Evolutionary conservation across 202 grass and related monocot genomes (phyloP).

Genomic region (Saccharum hybrid): DNA sequence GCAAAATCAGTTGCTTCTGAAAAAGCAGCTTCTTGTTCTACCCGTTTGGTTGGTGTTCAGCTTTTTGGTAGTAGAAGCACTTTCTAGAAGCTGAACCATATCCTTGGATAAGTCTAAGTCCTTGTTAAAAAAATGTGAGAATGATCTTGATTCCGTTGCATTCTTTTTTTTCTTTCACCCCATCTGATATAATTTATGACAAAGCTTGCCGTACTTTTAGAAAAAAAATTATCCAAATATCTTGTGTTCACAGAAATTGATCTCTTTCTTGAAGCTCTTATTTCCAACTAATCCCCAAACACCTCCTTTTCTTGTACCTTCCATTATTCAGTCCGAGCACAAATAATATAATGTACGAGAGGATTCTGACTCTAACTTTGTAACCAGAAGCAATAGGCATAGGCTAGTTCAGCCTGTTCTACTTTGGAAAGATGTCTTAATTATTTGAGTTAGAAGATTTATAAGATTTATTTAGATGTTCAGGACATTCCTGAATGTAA

Average conservation of each 20-base stretch:
- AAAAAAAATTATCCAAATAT: not conserved
- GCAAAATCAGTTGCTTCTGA: not conserved
- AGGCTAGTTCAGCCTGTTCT: not conserved
- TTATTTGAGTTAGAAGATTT: not conserved
- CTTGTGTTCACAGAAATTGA: not conserved
- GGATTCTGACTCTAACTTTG: conserved; percentile 25
- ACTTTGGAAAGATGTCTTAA: not conserved
- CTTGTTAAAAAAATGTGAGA: too few species aligned
- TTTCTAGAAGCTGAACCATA: not conserved
- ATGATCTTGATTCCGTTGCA: not conserved
- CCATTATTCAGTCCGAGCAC: not conserved
- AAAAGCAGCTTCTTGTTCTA: not conserved
- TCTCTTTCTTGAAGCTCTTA: not conserved
- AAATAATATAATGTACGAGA: not conserved
- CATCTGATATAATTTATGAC: not conserved
- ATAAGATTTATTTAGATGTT: not conserved
- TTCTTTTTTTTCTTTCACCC: not conserved
- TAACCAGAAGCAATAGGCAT: not conserved
- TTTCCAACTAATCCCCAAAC: not conserved
- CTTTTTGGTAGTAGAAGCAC: too few species aligned
- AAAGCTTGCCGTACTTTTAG: not conserved
- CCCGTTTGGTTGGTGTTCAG: not conserved
- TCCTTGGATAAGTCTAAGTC: not conserved
- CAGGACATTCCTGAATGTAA: not conserved
- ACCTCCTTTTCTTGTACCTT: not conserved